phyloP scores from a whole-genome alignment of 768 basidiomycete genomes.

The Galerina marginata region DNA sequence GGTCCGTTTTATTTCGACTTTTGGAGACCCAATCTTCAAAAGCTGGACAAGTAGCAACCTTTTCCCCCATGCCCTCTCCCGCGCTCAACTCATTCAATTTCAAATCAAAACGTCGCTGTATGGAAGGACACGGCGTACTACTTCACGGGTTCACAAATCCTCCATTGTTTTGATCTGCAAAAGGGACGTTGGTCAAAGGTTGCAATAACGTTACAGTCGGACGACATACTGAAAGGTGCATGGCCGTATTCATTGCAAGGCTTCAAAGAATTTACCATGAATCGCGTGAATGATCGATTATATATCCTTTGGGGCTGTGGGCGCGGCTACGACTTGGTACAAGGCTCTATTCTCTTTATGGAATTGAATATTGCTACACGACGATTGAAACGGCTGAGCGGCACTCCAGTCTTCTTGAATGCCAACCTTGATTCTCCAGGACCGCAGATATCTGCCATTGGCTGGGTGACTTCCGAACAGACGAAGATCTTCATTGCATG shows the following conservation, averaged over 20 bases:
- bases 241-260: conserved; percentile 18
- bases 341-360: conserved; percentile 41
- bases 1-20: conserved; percentile 8
- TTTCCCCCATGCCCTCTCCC: neutral
- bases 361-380: conserved; percentile 36
- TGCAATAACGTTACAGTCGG: conserved; percentile 17
- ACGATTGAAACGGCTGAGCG: conserved; percentile 31
- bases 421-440: conserved; percentile 31
- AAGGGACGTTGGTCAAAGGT: conserved; percentile 35
- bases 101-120: neutral
- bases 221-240: conserved; percentile 11
- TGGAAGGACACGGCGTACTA: conserved; percentile 22
- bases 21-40: conserved; percentile 5
- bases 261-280: neutral
- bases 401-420: neutral
- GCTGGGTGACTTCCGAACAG: conserved; percentile 35
- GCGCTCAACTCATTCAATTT: neutral
- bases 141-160: conserved; percentile 30
- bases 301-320: conserved; percentile 40
- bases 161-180: conserved; percentile 39
- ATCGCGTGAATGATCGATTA: conserved; percentile 28
- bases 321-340: conserved; percentile 15
- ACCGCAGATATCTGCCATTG: conserved; percentile 32
- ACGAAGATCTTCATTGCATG: conserved; percentile 36
- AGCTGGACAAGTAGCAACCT: neutral